Base-by-base conservation (phyloP, 1,139 yeast genomes). In the Taphrina betulina region DNA sequence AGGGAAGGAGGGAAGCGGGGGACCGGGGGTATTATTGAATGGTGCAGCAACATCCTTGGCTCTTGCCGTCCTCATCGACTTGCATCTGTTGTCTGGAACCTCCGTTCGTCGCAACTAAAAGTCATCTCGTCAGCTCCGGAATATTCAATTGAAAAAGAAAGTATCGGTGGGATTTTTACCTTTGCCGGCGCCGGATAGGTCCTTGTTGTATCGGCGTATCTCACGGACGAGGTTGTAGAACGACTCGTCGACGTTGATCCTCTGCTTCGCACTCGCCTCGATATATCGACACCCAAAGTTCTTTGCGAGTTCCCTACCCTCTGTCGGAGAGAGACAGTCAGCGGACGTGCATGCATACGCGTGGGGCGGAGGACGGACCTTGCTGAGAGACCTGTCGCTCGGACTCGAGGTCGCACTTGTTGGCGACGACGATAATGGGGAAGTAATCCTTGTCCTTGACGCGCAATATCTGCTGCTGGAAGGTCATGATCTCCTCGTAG, bases 201-300 rank as follows among this genome's bases (percentile, higher is more conserved):
- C 66, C 60, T 66, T 71, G 60, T 77, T 69, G 63, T 67, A 71
- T 45, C 70, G 75, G 63, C 83, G 74, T 58, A 85, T 82, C 48
- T 78, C 76, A 62, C 90, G 76, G 7, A 85, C 94, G 62, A 86
- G 74, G 40, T 81, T 84, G 66, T 77, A 83, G 69, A 94, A 92
- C 1, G 95, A 88, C 66, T 88, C 95, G 69, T 92, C 96, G 54
- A 94, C 97, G 66, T 92, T 90, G 68, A 88, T 81, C 63, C 95
- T 81, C 68, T 85, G 90, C 74, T 92, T 89, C 31, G 98, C 98
- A 56, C 92, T 82, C 2, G 97, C 87, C 71, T 92, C 98, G 66
- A 89, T 77, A 67, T 90, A 94, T 41, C 86, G 85, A 62, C 95
- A 85, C 63, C 80, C 77, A 66, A 78, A 83, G 60, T 78, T 77